Conservation (phyloP, 1,284 basidiomycete genomes). For the Pisolithus thermaeus region DNA sequence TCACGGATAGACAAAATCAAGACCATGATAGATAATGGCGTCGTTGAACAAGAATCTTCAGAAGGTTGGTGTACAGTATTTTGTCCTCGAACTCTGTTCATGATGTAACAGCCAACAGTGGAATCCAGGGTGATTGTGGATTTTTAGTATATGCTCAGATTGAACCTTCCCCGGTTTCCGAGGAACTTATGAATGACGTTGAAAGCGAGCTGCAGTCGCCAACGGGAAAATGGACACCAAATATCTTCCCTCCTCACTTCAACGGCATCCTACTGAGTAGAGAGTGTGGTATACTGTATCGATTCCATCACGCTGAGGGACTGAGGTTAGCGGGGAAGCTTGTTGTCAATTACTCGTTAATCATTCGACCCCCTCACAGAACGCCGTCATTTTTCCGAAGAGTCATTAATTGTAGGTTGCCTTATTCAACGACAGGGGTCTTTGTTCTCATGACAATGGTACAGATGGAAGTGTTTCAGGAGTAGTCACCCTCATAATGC, state of each 20-base stretch:
- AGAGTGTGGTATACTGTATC: slow-evolving; percentile 72
- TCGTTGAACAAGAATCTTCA: slow-evolving; percentile 44
- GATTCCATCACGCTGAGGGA: slow-evolving; percentile 60
- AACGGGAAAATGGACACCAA: slow-evolving; percentile 58
- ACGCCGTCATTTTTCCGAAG: slow-evolving; percentile 71
- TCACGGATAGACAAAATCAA: slow-evolving; percentile 54
- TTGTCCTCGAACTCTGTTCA: not conserved
- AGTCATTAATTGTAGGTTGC: slow-evolving; percentile 70
- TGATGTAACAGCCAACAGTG: slow-evolving; percentile 10
- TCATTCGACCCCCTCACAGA: slow-evolving; percentile 23
- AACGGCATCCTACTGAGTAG: slow-evolving; percentile 67
- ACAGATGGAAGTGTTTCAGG: slow-evolving; percentile 71
- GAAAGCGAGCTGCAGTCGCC: slow-evolving; percentile 69
- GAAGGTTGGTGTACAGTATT: slow-evolving; percentile 11
- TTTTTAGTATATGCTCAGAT: slow-evolving; percentile 64
- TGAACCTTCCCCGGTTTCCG: slow-evolving; percentile 44
- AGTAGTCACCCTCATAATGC: slow-evolving; percentile 60
- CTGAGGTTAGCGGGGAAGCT: slow-evolving; percentile 42
- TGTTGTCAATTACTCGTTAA: slow-evolving; percentile 5
- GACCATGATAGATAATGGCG: slow-evolving; percentile 57
- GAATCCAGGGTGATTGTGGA: slow-evolving; percentile 38
- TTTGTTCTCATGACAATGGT: not conserved
- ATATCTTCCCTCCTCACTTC: slow-evolving; percentile 50
- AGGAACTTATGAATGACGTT: slow-evolving; percentile 54
- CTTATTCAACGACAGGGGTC: not conserved